Evolutionary conservation across 805 yeast species (phyloP), one percentile per base, ranked within the genome.

Genomic region (Saccharomycopsis sp.): DNA sequence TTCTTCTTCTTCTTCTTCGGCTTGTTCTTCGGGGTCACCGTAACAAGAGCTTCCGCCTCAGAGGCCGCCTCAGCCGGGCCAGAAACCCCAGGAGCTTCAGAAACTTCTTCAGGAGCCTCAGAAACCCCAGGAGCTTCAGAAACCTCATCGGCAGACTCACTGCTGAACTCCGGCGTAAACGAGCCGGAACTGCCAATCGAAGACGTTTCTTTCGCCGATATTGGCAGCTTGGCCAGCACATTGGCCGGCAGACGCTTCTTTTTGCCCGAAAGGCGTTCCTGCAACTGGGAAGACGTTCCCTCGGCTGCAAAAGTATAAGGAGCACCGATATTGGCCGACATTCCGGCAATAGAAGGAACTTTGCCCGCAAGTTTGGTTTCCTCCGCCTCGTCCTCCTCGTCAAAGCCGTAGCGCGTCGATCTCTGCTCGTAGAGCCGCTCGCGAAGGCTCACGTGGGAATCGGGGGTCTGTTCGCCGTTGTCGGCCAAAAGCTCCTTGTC

Each of bases 381-480:
- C 44, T 44, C 18, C 7, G 41, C 47, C 44, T 44, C 18, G 9
- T 53, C 20, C 8, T 41, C 47, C 7, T 53, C 23, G 3, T 41
- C 18, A 16, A 23, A 18, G 15, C 50, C 16, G 54, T 12, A 24
- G 14, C 16, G 18, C 12, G 55, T 58, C 18, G 58, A 54, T 18
- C 59, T 37, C 8, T 24, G 55, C 40, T 58, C 61, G 29, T 58
- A 58, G 23, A 55, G 44, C 29, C 60, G 20, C 20, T 24, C 52
- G n/a, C 52, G 23, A 12, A 54, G 24, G 14, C 55, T 55, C 16
- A 58, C 24, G 41, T 54, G 55, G 12, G 50, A 29, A 34, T 58
- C 61, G 8, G 55, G 59, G 20, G 58, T 57, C 16, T 58, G 53
- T 12, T 24, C 37, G 3, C 23, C 15, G 7, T 40, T 9, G 15